Percentiles rank a stretch among this genome's conserved stretches.
phyloP scores from a whole-genome alignment of 1,139 yeast genomes.

The Pichia sp. region DNA sequence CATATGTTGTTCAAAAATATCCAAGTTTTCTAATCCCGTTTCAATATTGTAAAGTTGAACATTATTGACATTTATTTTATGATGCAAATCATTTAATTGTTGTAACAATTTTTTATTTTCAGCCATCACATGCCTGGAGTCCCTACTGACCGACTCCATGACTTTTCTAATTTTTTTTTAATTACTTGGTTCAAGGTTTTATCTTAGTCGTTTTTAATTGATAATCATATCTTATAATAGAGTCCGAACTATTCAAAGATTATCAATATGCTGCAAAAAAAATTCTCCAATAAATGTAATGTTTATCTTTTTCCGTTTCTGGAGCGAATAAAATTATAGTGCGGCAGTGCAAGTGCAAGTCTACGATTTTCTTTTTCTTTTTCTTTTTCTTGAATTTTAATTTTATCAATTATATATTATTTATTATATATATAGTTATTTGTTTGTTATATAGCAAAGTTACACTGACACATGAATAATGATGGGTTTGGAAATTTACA shows the following conservation, averaged over 20 bases:
- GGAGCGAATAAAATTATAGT: not conserved
- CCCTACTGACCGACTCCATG: conserved; percentile 9
- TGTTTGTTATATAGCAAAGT: too few relatives aligned
- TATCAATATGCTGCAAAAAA: too few relatives aligned
- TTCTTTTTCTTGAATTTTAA: too few relatives aligned
- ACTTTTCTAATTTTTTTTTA: not conserved
- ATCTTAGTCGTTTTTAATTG: too few relatives aligned
- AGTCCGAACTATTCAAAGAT: too few relatives aligned
- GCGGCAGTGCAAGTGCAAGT: not conserved
- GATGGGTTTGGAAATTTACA: too few relatives aligned
- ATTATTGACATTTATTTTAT: conserved; percentile 3
- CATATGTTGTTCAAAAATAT: conserved; percentile 29
- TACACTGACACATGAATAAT: too few relatives aligned
- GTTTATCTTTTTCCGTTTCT: conserved; percentile 1
- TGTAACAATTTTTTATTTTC: conserved; percentile 17
- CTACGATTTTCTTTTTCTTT: too few relatives aligned
- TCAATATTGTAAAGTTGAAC: conserved; percentile 15
- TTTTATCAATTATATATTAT: too few relatives aligned
- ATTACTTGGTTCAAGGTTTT: too few relatives aligned
- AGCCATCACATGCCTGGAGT: conserved; percentile 16
- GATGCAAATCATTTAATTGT: conserved; percentile 13
- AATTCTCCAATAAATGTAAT: not conserved
- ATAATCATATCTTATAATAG: too few relatives aligned
- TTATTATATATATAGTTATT: too few relatives aligned
- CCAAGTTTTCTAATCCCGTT: conserved; percentile 23